A percentile compares a stretch with the other conserved stretches of the same genome.
phyloP scores from a whole-genome alignment of 371 early-diverging fungal genomes.

The Synchytrium microbalum region DNA sequence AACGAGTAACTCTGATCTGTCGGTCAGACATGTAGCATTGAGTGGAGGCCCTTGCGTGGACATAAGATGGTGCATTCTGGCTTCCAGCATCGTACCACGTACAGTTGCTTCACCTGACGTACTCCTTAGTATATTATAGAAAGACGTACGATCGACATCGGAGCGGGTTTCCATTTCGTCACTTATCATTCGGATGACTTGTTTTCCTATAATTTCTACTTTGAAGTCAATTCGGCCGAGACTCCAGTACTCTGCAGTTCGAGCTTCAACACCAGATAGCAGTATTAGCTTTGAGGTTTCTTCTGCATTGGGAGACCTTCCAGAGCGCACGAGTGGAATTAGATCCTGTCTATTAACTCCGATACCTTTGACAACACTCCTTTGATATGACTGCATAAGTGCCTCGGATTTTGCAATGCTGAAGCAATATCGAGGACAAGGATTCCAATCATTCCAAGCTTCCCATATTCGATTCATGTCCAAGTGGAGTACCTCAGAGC shows the following conservation, averaged over 20 bases:
- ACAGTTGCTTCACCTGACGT: neutral
- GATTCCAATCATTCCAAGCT: neutral
- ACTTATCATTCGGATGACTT: neutral
- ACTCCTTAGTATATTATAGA: neutral
- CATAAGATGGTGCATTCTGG: neutral
- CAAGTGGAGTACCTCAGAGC: neutral
- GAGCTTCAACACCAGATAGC: neutral
- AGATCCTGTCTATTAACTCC: neutral
- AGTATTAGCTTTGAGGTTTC: neutral
- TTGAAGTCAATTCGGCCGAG: neutral
- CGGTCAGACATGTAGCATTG: too few relatives aligned
- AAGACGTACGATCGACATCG: neutral
- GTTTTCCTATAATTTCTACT: neutral
- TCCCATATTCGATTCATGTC: neutral
- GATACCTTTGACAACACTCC: neutral
- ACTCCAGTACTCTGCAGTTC: neutral
- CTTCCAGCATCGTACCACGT: neutral
- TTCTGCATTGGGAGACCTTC: too few relatives aligned
- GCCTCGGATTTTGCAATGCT: neutral
- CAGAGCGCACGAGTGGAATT: neutral
- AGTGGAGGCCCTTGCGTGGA: neutral
- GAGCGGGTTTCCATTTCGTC: neutral
- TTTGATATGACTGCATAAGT: neutral
- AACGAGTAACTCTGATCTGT: too few relatives aligned
- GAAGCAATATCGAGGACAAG: neutral